phyloP scores from a whole-genome alignment of 208 protist genomes.

The Cochliopodium minus region DNA sequence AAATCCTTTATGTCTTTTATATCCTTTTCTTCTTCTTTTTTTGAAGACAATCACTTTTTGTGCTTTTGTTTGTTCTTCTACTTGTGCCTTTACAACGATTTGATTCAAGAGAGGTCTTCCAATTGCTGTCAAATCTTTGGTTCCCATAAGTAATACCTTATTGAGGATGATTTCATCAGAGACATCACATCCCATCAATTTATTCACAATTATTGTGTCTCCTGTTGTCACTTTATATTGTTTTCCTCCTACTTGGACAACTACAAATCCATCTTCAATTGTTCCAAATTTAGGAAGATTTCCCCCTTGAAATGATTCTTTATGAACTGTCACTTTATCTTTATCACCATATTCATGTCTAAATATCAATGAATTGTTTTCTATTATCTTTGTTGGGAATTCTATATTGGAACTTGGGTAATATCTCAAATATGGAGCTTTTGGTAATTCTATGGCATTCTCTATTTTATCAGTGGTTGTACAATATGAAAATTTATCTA shows the following conservation, averaged over 20 bases:
- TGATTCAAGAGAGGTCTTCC: conserved; percentile 50
- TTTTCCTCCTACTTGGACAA: conserved; percentile 57
- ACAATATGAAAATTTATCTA: no score
- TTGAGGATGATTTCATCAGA: conserved; percentile 54
- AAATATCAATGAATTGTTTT: no score
- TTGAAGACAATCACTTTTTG: neutral
- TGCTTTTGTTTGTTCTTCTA: conserved; percentile 65
- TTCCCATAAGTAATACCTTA: conserved; percentile 62
- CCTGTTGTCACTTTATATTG: conserved; percentile 59
- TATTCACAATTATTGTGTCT: conserved; percentile 60
- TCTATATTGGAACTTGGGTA: no score
- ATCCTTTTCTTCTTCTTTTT: conserved; percentile 2
- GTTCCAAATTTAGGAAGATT: no score
- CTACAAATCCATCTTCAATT: no score
- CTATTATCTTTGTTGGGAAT: no score
- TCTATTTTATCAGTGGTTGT: no score
- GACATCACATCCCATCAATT: conserved; percentile 43
- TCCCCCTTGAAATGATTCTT: no score
- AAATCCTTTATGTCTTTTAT: neutral
- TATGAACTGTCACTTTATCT: no score
- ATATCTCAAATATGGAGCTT: no score
- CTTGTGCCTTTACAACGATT: conserved; percentile 44
- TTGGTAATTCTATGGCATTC: no score
- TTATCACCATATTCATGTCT: no score
- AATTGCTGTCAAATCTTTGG: conserved; percentile 54